Evolutionary conservation across 371 early-diverging fungal species (phyloP).

Genomic region (Neoconidiobolus thromboides): DNA sequence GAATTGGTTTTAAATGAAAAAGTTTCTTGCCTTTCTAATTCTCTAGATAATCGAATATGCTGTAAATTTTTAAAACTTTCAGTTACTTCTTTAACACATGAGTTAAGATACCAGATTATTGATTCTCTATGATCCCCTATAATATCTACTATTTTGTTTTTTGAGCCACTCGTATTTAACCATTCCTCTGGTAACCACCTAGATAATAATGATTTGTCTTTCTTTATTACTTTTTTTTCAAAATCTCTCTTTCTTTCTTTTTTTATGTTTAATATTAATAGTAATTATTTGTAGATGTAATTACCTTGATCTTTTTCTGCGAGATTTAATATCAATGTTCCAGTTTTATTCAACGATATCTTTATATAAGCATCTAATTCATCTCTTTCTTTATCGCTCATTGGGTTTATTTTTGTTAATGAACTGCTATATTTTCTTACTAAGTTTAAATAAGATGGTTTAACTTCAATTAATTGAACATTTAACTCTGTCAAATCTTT

Average conservation of each 20-base stretch:
- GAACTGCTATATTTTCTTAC: neutral
- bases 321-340: too few relatives aligned
- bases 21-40: constrained; percentile 28
- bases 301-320: too few relatives aligned
- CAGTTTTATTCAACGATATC: neutral
- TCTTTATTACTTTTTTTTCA: neutral
- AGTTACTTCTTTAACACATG: too few relatives aligned
- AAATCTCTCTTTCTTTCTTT: neutral
- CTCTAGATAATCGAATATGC: constrained; percentile 23
- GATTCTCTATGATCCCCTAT: constrained; percentile 21
- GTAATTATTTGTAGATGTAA: neutral
- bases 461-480: neutral
- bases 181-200: constrained; percentile 16
- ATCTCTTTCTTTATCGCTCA: neutral
- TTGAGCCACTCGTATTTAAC: constrained; percentile 26
- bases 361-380: neutral
- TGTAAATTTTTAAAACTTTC: constrained; percentile 9
- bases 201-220: neutral
- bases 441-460: neutral
- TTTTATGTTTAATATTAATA: neutral
- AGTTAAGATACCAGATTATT: too few relatives aligned
- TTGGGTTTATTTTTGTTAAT: neutral
- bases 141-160: constrained; percentile 26
- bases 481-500: neutral
- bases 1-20: constrained; percentile 2